Percentiles rank a stretch among this genome's conserved stretches.
phyloP scores from a whole-genome alignment of 164 flowering plant species.

The Umbilicus rupestris region DNA sequence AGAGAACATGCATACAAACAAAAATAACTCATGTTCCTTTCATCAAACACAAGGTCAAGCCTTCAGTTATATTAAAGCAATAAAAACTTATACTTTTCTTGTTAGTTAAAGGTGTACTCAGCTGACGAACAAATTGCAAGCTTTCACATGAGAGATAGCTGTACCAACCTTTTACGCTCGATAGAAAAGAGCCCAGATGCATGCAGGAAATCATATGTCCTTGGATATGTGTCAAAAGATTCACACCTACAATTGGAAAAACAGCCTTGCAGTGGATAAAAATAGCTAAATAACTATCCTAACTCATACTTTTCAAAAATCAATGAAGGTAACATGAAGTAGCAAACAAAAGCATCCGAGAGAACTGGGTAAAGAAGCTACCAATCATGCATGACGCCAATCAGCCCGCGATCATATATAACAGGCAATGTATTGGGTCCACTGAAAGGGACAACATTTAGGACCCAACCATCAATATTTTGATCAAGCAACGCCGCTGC shows the following conservation, averaged over 20 bases:
- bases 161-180: conserved; percentile 54
- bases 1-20: background rate
- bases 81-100: no score
- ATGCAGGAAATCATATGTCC: conserved; percentile 77
- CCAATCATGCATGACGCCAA: conserved; percentile 54
- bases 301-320: background rate
- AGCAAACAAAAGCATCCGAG: background rate
- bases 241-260: conserved; percentile 52
- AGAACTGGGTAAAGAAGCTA: conserved; percentile 2
- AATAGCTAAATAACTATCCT: background rate
- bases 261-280: background rate
- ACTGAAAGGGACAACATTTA: conserved; percentile 59
- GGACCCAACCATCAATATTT: conserved; percentile 42
- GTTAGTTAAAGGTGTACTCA: background rate
- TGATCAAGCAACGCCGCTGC: conserved; percentile 45
- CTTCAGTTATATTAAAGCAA: no score
- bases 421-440: conserved; percentile 52
- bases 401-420: conserved; percentile 52
- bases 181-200: conserved; percentile 69
- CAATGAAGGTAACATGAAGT: background rate
- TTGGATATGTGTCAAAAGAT: conserved; percentile 81
- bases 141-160: background rate
- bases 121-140: background rate
- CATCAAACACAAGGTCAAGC: background rate
- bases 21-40: background rate